phyloP scores from a whole-genome alignment of 768 basidiomycete species.

The Mycena belliarum region DNA sequence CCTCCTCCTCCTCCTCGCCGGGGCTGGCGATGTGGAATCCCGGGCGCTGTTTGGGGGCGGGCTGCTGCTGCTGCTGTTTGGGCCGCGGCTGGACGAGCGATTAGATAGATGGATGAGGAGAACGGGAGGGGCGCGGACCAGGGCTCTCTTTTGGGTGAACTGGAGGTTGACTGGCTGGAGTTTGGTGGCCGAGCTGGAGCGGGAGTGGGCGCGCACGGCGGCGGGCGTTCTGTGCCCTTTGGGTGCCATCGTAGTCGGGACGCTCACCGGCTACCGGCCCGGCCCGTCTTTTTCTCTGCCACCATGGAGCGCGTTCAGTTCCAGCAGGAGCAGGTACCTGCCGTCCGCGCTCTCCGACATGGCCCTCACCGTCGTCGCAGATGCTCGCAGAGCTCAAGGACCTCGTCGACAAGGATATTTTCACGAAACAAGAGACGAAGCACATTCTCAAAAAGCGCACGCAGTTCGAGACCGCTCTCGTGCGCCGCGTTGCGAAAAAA shows the following conservation, averaged over 20 bases:
- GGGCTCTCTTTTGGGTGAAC: conserved; percentile 64
- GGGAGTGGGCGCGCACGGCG: conserved; percentile 61
- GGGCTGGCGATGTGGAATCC: conserved; percentile 63
- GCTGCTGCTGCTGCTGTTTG: conserved; percentile 25
- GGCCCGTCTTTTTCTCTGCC: conserved; percentile 7
- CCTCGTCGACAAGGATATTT: conserved; percentile 80
- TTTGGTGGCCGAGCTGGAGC: conserved; percentile 63
- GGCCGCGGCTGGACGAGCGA: conserved; percentile 24
- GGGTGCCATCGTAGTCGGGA: neutral
- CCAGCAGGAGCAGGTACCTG: conserved; percentile 80
- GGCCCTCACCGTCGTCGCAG: conserved; percentile 32
- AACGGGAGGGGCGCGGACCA: conserved; percentile 15
- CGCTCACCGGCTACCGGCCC: neutral
- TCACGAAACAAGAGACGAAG: conserved; percentile 84
- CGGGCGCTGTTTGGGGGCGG: conserved; percentile 37
- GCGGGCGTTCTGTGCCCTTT: conserved; percentile 32
- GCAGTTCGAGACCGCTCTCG: conserved; percentile 77
- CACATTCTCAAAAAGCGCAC: conserved; percentile 86
- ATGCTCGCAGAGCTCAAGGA: conserved; percentile 97
- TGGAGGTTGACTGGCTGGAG: conserved; percentile 61
- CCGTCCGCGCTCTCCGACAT: neutral
- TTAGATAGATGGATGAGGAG: conserved; percentile 11
- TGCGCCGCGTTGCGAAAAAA: conserved; percentile 83
- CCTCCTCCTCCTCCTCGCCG: conserved; percentile 38
- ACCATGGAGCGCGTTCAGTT: conserved; percentile 93